Evolutionary conservation across 148 eudicot genomes (phyloP).

Genomic region (Rhododendron ovatum): DNA sequence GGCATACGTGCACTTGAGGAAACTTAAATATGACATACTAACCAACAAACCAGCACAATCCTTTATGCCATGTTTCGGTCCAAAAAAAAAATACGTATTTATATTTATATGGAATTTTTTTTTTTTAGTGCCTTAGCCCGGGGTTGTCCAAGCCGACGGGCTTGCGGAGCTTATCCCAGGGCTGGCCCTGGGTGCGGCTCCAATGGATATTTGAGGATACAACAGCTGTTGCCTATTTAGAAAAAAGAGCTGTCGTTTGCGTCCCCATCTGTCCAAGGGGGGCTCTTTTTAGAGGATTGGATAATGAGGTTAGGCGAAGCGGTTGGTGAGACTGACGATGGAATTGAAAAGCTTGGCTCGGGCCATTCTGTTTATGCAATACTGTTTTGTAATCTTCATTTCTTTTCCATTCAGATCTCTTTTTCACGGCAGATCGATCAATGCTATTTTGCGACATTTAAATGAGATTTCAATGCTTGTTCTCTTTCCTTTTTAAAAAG

Average conservation of each 20-base stretch:
- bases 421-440: background rate
- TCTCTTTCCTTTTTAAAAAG: too few species aligned
- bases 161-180: too few species aligned
- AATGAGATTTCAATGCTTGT: background rate
- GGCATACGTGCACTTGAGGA: too few species aligned
- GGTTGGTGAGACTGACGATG: background rate
- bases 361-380: background rate
- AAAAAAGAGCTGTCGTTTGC: background rate
- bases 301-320: background rate
- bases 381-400: background rate
- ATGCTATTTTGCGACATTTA: background rate
- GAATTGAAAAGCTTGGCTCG: background rate
- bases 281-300: background rate
- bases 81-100: too few species aligned
- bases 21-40: too few species aligned
- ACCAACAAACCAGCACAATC: too few species aligned
- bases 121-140: too few species aligned
- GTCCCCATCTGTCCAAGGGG: background rate
- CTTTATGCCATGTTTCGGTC: too few species aligned
- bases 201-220: slow-evolving; percentile 59
- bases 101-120: too few species aligned
- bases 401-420: background rate
- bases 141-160: too few species aligned
- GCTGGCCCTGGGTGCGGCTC: slow-evolving; percentile 48
- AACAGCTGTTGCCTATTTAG: too few species aligned